These are phyloP conservation scores for Sordariomycetes sp. DNA, from an alignment of 2,329 filamentous ascomycete genomes.

Conservation along the genomic window DNA sequence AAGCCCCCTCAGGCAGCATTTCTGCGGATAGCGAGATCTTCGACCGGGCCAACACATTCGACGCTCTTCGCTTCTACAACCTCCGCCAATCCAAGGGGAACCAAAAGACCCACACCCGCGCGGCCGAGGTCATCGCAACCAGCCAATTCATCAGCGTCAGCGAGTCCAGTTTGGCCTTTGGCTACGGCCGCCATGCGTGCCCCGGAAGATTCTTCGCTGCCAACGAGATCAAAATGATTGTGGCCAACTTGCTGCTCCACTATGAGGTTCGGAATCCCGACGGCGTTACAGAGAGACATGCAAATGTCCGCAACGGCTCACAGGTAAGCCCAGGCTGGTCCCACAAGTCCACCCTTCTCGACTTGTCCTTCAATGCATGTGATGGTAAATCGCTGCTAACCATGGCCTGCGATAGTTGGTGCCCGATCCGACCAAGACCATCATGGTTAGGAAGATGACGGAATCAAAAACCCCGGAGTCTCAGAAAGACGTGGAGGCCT, in stretches of 20 bases:
- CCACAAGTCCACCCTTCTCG: neutral
- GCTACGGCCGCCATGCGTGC: constrained; percentile 42
- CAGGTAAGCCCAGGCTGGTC: neutral
- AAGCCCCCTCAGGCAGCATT: no score
- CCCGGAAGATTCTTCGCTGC: constrained; percentile 42
- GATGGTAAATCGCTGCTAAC: neutral
- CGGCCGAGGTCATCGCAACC: no score
- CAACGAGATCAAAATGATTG: constrained; percentile 38
- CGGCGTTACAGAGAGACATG: neutral
- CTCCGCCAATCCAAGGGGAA: no score
- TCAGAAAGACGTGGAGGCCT: no score
- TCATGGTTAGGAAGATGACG: neutral
- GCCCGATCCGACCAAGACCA: neutral
- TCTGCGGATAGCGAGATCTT: no score
- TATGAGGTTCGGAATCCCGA: neutral
- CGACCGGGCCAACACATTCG: no score
- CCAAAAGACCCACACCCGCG: no score
- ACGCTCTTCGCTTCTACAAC: no score
- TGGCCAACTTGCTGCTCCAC: constrained; percentile 12
- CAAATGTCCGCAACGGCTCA: neutral
- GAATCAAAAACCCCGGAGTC: no score
- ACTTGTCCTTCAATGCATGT: neutral
- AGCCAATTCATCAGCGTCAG: no score
- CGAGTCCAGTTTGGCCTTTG: constrained; percentile 44
- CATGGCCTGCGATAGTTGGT: neutral